A percentile compares a stretch with the other conserved stretches of the same genome.
Conservation (phyloP, 1,284 basidiomycete species). For the Pholiota adiposa region DNA sequence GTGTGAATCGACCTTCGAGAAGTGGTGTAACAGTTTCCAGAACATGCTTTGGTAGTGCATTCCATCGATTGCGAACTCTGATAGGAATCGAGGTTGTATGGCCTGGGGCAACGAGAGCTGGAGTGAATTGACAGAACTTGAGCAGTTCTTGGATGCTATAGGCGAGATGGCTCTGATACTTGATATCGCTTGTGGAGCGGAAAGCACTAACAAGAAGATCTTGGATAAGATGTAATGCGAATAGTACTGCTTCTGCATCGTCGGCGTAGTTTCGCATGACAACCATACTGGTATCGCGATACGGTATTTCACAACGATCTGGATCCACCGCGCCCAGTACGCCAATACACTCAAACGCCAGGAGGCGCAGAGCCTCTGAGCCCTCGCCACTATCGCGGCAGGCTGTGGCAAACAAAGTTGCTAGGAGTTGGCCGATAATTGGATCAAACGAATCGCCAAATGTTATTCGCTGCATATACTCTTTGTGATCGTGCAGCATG, state of each 20-base stretch:
- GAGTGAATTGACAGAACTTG: constrained; percentile 86
- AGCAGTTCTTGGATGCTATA: constrained; percentile 94
- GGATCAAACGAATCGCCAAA: constrained; percentile 89
- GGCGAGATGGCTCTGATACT: constrained; percentile 89
- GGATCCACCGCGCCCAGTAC: constrained; percentile 96
- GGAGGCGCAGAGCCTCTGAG: constrained; percentile 65
- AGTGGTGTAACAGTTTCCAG: constrained; percentile 89
- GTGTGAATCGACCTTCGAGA: constrained; percentile 74
- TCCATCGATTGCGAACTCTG: constrained; percentile 79
- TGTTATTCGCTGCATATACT: constrained; percentile 63
- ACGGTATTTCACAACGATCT: constrained; percentile 82
- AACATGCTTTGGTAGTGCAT: constrained; percentile 79
- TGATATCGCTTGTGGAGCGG: constrained; percentile 91
- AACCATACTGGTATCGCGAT: constrained; percentile 69
- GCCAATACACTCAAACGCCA: constrained; percentile 91
- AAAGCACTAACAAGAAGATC: constrained; percentile 93
- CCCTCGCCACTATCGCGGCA: constrained; percentile 77
- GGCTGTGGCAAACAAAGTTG: constrained; percentile 72
- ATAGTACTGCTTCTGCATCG: constrained; percentile 77
- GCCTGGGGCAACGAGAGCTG: constrained; percentile 63
- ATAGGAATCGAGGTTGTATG: constrained; percentile 58
- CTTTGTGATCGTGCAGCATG: constrained; percentile 55
- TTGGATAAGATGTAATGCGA: constrained; percentile 86
- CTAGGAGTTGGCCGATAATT: constrained; percentile 72
- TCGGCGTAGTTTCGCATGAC: constrained; percentile 86